A percentile compares a stretch with the other conserved stretches of the same genome.
Conservation (phyloP, 768 basidiomycete species). For the Mycena kentingensis region DNA sequence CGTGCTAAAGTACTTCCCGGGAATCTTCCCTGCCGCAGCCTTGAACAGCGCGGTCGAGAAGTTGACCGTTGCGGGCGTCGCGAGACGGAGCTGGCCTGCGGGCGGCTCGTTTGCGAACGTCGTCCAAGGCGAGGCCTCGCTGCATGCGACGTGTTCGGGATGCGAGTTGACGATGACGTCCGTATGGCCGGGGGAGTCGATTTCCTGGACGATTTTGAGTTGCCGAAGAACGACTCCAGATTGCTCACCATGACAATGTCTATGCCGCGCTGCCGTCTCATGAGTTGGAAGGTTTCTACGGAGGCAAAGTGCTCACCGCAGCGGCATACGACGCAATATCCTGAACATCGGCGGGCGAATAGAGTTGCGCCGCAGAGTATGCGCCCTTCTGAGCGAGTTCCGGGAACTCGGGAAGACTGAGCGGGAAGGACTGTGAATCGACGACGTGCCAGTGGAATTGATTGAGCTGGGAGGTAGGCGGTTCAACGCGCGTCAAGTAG, state of each 20-base stretch:
- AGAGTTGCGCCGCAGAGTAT: slow-evolving; percentile 58
- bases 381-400: slow-evolving; percentile 67
- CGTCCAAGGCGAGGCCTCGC: slow-evolving; percentile 55
- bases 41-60: slow-evolving; percentile 60
- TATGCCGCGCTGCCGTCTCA: slow-evolving; percentile 59
- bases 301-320: slow-evolving; percentile 47
- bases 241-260: slow-evolving; percentile 66
- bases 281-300: slow-evolving; percentile 25
- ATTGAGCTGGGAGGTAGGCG: slow-evolving; percentile 56
- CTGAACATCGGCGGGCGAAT: slow-evolving; percentile 55
- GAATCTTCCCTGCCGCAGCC: slow-evolving; percentile 52
- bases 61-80: slow-evolving; percentile 55
- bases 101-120: slow-evolving; percentile 75
- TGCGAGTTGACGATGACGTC: slow-evolving; percentile 61
- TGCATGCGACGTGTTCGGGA: slow-evolving; percentile 77
- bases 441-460: slow-evolving; percentile 82
- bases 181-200: slow-evolving; percentile 86
- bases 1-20: slow-evolving; percentile 68
- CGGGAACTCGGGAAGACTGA: slow-evolving; percentile 60
- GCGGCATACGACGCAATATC: slow-evolving; percentile 67
- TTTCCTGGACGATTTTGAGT: slow-evolving; percentile 53
- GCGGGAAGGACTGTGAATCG: slow-evolving; percentile 80
- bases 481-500: slow-evolving; percentile 56
- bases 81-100: slow-evolving; percentile 79
- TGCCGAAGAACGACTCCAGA: slow-evolving; percentile 36